Evolutionary conservation across 768 basidiomycete species (phyloP).

Genomic region (Leucosporidium yakuticum): DNA sequence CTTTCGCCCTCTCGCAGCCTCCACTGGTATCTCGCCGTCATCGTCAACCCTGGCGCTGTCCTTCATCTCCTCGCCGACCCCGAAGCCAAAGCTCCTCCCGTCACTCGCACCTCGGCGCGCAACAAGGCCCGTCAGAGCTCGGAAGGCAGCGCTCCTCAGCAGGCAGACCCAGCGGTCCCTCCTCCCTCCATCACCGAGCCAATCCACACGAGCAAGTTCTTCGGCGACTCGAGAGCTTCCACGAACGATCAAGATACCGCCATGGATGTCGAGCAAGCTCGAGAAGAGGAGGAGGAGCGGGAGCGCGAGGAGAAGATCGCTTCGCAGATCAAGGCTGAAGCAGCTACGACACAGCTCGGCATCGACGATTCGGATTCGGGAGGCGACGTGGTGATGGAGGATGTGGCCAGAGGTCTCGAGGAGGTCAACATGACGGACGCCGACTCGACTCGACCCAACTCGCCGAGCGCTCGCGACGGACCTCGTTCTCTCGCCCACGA

Average conservation of each 20-base stretch:
- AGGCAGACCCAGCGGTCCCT: too few species aligned
- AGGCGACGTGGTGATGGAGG: too few species aligned
- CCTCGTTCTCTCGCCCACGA: background rate
- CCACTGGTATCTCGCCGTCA: constrained; percentile 96
- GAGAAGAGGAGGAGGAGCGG: background rate
- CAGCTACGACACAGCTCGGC: background rate
- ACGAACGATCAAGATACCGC: background rate
- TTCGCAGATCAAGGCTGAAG: background rate
- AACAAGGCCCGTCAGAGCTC: too few species aligned
- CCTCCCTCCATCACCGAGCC: too few species aligned
- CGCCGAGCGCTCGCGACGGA: too few species aligned
- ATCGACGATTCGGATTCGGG: background rate
- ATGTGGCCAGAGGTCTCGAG: too few species aligned
- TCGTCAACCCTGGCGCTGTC: constrained; percentile 67
- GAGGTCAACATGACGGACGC: too few species aligned
- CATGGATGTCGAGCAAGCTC: background rate
- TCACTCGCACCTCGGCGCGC: too few species aligned
- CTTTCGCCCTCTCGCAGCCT: constrained; percentile 50
- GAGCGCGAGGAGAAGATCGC: background rate
- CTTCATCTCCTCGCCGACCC: constrained; percentile 39
- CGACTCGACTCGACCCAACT: too few species aligned
- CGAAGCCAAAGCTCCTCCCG: background rate
- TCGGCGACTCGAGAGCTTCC: too few species aligned
- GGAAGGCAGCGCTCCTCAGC: too few species aligned
- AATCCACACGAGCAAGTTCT: too few species aligned